Conservation (phyloP, 2,329 filamentous ascomycete genomes). For the Claviceps pusilla region DNA sequence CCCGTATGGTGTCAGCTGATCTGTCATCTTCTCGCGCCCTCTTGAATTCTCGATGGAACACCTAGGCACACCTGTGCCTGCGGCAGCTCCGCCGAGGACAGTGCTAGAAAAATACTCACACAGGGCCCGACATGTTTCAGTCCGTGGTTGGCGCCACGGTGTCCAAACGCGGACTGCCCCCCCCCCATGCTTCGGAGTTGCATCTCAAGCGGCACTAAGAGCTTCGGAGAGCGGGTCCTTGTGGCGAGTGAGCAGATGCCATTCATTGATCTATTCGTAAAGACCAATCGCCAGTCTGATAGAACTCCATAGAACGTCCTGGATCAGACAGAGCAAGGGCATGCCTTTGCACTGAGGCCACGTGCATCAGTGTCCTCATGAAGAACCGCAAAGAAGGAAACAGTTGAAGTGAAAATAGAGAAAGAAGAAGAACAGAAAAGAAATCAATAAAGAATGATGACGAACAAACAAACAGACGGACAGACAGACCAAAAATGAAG, state of each 20-base stretch:
- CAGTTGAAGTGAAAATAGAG: too few relatives aligned
- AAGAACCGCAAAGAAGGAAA: too few relatives aligned
- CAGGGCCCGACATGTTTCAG: constrained; percentile 2
- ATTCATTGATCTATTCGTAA: background rate
- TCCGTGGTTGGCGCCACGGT: constrained; percentile 7
- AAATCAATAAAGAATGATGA: background rate
- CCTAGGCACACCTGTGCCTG: background rate
- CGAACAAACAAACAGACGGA: too few relatives aligned
- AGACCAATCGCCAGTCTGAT: background rate
- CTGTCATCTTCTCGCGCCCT: too few relatives aligned
- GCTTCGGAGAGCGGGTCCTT: background rate
- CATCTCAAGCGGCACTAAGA: too few relatives aligned
- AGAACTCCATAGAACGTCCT: background rate
- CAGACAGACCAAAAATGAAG: background rate
- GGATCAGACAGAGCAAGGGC: background rate
- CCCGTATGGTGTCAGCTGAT: too few relatives aligned
- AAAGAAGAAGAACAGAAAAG: background rate
- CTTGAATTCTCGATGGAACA: too few relatives aligned
- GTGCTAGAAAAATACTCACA: background rate
- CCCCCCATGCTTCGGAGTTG: background rate
- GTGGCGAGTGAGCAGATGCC: background rate
- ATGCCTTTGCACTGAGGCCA: background rate
- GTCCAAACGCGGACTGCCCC: background rate
- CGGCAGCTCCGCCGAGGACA: constrained; percentile 2
- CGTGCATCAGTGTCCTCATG: too few relatives aligned